Conservation (phyloP, 2,329 filamentous ascomycete species). For the Leptodontidium sp. region DNA sequence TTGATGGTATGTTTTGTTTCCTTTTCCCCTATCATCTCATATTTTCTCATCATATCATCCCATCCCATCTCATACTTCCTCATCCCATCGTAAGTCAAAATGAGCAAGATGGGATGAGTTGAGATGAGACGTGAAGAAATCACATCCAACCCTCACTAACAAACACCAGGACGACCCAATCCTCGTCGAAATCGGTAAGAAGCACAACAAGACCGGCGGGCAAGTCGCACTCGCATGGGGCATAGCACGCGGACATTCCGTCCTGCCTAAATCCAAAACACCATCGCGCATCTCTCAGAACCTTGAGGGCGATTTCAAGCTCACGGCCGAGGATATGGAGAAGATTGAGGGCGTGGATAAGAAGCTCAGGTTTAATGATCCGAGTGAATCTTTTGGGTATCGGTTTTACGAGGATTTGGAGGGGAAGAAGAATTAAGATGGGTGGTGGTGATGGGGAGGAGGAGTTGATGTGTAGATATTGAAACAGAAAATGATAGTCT, state of each 20-base stretch:
- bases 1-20: conserved; percentile 38
- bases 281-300: conserved; percentile 67
- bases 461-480: neutral
- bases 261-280: conserved; percentile 70
- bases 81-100: too few species aligned
- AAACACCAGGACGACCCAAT: conserved; percentile 57
- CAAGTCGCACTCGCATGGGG: conserved; percentile 69
- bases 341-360: conserved; percentile 61
- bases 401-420: conserved; percentile 20
- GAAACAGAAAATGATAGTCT: too few species aligned
- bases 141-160: too few species aligned
- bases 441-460: too few species aligned
- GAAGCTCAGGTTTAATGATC: conserved; percentile 49
- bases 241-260: conserved; percentile 61
- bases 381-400: conserved; percentile 22
- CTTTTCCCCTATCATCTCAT: neutral
- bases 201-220: conserved; percentile 62
- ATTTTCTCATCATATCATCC: neutral
- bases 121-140: neutral
- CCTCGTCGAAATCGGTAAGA: conserved; percentile 61
- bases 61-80: neutral
- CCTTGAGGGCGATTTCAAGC: conserved; percentile 68
- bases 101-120: neutral
- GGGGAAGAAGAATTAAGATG: conserved; percentile 21
- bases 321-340: conserved; percentile 63